Conservation (phyloP, 371 early-diverging fungal species). For the Dinochytrium kinnereticum region DNA sequence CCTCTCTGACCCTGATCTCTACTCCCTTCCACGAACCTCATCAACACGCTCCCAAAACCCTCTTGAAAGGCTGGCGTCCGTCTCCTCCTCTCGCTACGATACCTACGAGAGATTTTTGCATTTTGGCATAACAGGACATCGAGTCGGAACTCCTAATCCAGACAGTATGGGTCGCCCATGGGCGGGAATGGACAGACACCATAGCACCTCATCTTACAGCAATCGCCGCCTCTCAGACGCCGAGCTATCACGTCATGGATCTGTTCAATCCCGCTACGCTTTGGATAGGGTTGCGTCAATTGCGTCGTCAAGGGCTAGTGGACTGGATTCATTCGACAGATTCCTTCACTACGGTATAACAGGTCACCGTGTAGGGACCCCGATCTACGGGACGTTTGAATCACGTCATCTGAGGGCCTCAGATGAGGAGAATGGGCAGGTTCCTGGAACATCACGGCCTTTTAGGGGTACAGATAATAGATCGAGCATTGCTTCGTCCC, state of each 20-base stretch:
- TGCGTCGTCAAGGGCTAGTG: not conserved
- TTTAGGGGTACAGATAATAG: too few relatives aligned
- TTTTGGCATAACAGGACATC: not conserved
- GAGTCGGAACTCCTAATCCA: not conserved
- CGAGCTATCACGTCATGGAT: not conserved
- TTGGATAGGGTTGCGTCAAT: not conserved
- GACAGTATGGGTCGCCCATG: too few relatives aligned
- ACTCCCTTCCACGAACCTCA: not conserved
- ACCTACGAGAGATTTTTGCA: constrained; percentile 7
- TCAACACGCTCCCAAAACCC: not conserved
- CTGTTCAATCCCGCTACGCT: not conserved
- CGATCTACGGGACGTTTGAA: not conserved
- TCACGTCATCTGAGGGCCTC: too few relatives aligned
- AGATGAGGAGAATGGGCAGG: too few relatives aligned
- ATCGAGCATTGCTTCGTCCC: too few relatives aligned
- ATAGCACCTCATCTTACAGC: too few relatives aligned
- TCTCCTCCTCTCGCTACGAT: not conserved
- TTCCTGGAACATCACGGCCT: too few relatives aligned
- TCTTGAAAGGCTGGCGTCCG: not conserved
- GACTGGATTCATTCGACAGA: not conserved
- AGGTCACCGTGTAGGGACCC: not conserved
- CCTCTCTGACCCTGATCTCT: constrained; percentile 1
- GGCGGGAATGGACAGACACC: too few relatives aligned
- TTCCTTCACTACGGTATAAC: not conserved
- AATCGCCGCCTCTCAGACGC: not conserved